phyloP scores from a whole-genome alignment of 805 yeast genomes.

The Candida sakaeoensis region DNA sequence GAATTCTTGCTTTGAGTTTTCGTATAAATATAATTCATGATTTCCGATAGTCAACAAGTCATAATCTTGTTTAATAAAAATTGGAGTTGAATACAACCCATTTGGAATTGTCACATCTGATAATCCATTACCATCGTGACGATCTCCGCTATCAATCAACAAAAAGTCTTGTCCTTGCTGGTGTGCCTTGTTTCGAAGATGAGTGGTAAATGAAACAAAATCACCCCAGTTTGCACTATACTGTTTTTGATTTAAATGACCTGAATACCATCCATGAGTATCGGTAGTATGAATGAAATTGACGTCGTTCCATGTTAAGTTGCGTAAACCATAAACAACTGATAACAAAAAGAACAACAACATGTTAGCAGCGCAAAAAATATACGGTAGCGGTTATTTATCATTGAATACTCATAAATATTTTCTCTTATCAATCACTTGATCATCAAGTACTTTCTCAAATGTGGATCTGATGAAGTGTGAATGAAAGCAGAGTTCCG shows the following conservation, averaged over 20 bases:
- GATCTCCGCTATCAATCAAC: constrained; percentile 85
- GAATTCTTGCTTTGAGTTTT: constrained; percentile 62
- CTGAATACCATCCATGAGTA: constrained; percentile 96
- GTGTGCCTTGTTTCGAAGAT: constrained; percentile 45
- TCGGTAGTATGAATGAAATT: constrained; percentile 94
- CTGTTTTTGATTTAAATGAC: constrained; percentile 74
- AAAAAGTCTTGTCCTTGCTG: constrained; percentile 56
- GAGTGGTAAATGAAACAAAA: constrained; percentile 62
- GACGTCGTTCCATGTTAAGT: constrained; percentile 63
- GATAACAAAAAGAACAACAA: constrained; percentile 2
- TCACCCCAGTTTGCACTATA: constrained; percentile 94
- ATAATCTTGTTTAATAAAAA: constrained; percentile 63
- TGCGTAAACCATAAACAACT: constrained; percentile 25
- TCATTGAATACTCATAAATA: too few relatives aligned
- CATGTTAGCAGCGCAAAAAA: background rate
- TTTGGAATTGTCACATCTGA: constrained; percentile 75
- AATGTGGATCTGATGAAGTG: too few relatives aligned
- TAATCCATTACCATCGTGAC: constrained; percentile 92
- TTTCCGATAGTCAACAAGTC: constrained; percentile 86
- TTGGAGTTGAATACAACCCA: constrained; percentile 58
- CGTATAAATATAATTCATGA: constrained; percentile 78
- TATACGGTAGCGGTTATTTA: background rate
- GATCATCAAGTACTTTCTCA: too few relatives aligned
- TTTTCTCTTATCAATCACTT: background rate
- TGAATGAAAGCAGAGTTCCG: too few relatives aligned